Base-by-base conservation (phyloP, 225 moss, liverwort and hornwort genomes). In the Neckera pumila region DNA sequence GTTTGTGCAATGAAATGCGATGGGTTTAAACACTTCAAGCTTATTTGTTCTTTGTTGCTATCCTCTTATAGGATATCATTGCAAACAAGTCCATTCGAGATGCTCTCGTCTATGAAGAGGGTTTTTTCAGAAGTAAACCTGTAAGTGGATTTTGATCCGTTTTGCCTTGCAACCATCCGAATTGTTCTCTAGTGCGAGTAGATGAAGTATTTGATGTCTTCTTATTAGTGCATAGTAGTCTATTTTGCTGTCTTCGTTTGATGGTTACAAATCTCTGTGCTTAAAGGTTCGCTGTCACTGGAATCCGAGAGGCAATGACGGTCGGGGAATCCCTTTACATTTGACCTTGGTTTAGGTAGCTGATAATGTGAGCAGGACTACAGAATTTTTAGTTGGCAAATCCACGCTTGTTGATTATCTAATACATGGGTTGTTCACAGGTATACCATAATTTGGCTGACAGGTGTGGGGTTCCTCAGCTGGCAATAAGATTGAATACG, bases 361-460 rank as follows among this genome's bases (percentile, higher is more conserved):
- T 69, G 49, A 80, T 81, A 60, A 51, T 86, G 17, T 87, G 67
- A 81, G 64, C 34, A 47, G 27, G 53, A 69, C 19, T 73, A 31
- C 47, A 53, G 63, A 74, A 49, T 45, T 71, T 76, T 22, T 76
- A 40, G 67, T 86, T 60, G 49, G 78, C 54, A 70, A 74, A 59
- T n/a, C 42, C 67, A 79, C 42, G 43, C 62, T 58, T 79, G 40
- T 75, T 56, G 51, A 80, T 74, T 67, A 61, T 86, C 80, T 88
- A 62, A 90, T 69, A 54, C 69, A 33, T 57, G 75, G 87, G 42
- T 90, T 90, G 77, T 84, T 67, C 42, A 71, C 97, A 98, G 98
- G 98, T 98, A 20, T 98, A 98, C 88, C 98, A 98, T 89, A 98
- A 92, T 86, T 90, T 98, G 80, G 93, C 97, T 36, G 98, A 98